Percentiles rank a stretch among this genome's conserved stretches.
Conservation (phyloP, 1,284 basidiomycete genomes). For the Cystobasidium sp. region DNA sequence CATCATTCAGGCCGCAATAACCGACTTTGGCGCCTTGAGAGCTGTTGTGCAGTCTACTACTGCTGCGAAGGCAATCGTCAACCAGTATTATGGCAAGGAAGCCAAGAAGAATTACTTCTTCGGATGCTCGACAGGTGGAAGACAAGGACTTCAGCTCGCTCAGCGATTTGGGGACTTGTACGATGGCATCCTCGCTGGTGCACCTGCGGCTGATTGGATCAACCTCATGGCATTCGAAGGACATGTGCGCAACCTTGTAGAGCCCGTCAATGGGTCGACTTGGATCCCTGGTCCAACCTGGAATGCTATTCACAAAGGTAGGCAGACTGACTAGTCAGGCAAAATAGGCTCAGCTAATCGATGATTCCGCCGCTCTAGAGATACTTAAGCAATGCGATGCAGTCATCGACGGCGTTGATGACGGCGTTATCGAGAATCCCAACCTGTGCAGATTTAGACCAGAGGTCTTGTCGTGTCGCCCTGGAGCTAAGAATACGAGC, state of each 20-base stretch:
- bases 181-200: constrained; percentile 55
- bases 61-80: constrained; percentile 9
- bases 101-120: constrained; percentile 44
- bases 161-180: constrained; percentile 53
- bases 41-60: background rate
- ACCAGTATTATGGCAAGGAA: constrained; percentile 13
- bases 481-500: constrained; percentile 6
- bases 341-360: background rate
- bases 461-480: constrained; percentile 15
- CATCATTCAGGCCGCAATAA: background rate
- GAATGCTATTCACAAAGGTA: constrained; percentile 40
- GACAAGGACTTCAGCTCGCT: constrained; percentile 52
- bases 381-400: constrained; percentile 49
- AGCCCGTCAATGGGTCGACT: constrained; percentile 15
- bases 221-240: background rate
- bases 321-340: background rate
- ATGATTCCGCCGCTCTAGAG: background rate
- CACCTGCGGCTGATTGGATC: constrained; percentile 50
- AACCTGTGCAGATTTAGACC: constrained; percentile 26
- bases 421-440: constrained; percentile 49
- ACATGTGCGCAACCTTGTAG: background rate
- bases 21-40: background rate
- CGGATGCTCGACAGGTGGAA: constrained; percentile 54
- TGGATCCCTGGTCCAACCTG: constrained; percentile 9
- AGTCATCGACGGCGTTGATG: constrained; percentile 49